phyloP scores from a whole-genome alignment of 2,329 filamentous ascomycete species.

The Tympanopsis confertula region DNA sequence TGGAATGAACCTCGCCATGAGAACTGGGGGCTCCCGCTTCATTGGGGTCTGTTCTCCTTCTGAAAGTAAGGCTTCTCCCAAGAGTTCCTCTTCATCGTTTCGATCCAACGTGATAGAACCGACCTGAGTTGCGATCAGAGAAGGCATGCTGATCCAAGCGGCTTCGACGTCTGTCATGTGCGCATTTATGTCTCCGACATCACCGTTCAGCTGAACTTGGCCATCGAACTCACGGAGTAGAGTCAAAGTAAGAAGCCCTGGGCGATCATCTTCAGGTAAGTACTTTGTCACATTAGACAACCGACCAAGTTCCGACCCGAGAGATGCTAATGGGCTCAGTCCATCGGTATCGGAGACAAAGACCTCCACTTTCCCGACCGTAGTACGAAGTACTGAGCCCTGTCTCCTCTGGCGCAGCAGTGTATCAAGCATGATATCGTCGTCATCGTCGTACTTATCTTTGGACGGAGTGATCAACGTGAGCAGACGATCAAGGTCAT shows the following conservation, averaged over 20 bases:
- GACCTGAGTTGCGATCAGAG: conserved; percentile 69
- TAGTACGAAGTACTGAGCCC: conserved; percentile 67
- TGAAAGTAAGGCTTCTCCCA: conserved; percentile 37
- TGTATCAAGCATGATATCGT: conserved; percentile 91
- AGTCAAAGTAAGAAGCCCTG: conserved; percentile 69
- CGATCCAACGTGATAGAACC: conserved; percentile 48
- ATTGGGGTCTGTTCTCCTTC: conserved; percentile 13
- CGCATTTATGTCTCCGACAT: conserved; percentile 53
- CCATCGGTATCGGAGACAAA: conserved; percentile 51
- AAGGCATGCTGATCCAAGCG: conserved; percentile 75
- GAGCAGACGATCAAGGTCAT: conserved; percentile 71
- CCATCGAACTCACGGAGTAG: conserved; percentile 52
- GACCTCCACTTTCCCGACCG: conserved; percentile 51
- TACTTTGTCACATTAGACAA: conserved; percentile 87
- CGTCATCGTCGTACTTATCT: conserved; percentile 73
- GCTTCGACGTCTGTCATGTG: conserved; percentile 53
- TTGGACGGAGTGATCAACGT: conserved; percentile 85
- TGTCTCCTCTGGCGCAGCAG: conserved; percentile 76
- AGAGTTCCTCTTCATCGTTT: conserved; percentile 58
- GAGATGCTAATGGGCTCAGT: conserved; percentile 53
- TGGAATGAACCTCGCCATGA: conserved; percentile 83
- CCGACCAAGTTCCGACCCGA: conserved; percentile 70
- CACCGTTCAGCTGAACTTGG: conserved; percentile 51
- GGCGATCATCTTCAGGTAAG: conserved; percentile 86
- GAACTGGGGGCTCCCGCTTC: conserved; percentile 39